Evolutionary conservation across 805 yeast species (phyloP).

Genomic region (Isabelozyma heimii): DNA sequence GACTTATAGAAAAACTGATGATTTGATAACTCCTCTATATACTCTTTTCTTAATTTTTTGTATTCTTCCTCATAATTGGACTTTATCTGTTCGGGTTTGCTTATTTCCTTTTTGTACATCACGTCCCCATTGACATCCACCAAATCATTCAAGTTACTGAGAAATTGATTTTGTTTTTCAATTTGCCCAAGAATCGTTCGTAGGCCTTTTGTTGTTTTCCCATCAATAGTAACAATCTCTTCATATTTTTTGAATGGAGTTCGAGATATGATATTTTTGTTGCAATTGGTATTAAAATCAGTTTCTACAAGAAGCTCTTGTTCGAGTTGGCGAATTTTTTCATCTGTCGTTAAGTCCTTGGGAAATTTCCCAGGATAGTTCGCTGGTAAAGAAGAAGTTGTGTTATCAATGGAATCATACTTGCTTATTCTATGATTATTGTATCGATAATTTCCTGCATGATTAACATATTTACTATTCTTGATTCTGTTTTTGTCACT

Average conservation of each 20-base stretch:
- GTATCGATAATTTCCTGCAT: background rate
- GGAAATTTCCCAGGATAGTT: conserved; percentile 18
- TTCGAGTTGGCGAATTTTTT: conserved; percentile 3
- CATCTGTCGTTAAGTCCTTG: background rate
- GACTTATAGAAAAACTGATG: conserved; percentile 27
- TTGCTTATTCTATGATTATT: background rate
- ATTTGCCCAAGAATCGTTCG: conserved; percentile 6
- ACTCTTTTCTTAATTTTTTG: conserved; percentile 20
- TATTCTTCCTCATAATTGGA: conserved; percentile 12
- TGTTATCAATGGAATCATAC: background rate
- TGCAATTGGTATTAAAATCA: conserved; percentile 5
- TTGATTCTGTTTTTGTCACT: too few species aligned
- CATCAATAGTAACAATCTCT: background rate
- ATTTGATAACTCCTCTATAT: conserved; percentile 24
- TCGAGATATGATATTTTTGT: background rate
- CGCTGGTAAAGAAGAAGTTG: conserved; percentile 12
- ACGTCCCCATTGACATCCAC: conserved; percentile 13
- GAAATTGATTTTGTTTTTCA: conserved; percentile 13
- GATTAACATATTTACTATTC: too few species aligned
- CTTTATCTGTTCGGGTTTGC: conserved; percentile 2
- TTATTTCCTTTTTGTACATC: background rate
- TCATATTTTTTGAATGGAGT: background rate
- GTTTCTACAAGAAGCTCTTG: conserved; percentile 7
- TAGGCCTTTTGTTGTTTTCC: background rate
- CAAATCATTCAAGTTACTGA: conserved; percentile 19